Evolutionary conservation across 805 yeast species (phyloP), one percentile per base, ranked within the genome.

Genomic region (Kluyveromyces nonfermentans): DNA sequence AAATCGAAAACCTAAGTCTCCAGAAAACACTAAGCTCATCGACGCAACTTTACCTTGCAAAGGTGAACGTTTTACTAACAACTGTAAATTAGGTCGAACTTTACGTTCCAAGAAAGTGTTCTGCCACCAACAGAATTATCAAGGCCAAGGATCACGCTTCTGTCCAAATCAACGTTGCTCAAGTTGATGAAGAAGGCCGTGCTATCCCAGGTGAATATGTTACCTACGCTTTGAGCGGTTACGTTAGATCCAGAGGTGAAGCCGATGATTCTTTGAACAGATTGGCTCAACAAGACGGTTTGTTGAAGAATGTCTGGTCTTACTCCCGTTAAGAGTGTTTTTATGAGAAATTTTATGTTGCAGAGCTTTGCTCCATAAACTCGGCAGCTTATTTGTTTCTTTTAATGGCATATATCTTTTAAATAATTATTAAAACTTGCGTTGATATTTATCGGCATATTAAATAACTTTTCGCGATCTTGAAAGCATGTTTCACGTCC

Each of bases 51-150:
- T 14, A 25, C 12, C 30, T 4, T 10, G 30, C 30, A 25, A 10
- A 14, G 9, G 12, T 25, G 30, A 14, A 25, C 12, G 30, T 25
- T 9, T 45, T 56, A 55, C 60, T 53, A 55, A 56, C 58, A 42
- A 42, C 12, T 35, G 30, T 37, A 25, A 18, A 48, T 42, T 62
- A 86, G 97, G 97, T 93, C 75, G 98, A 93, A 83, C 88, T 93
- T 77, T 93, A 93, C 95, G 95, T 90, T 75, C 98, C 98, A 80
- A 87, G 98, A 84, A 93, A 93, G 81, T 93, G 98, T 82, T 93
- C 98, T 77, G 98, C 98, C 70, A 88, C 98, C 77, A 89, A 88
- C 96, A 88, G 97, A 81, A 88, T 93, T 78, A 89, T 93, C 83
- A 88, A 87, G 81, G 89, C 98, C 68, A 89, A 93, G 82, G 98